Conservation (phyloP, 192 early-diverging fungal species). For the Coemansia sp. region DNA sequence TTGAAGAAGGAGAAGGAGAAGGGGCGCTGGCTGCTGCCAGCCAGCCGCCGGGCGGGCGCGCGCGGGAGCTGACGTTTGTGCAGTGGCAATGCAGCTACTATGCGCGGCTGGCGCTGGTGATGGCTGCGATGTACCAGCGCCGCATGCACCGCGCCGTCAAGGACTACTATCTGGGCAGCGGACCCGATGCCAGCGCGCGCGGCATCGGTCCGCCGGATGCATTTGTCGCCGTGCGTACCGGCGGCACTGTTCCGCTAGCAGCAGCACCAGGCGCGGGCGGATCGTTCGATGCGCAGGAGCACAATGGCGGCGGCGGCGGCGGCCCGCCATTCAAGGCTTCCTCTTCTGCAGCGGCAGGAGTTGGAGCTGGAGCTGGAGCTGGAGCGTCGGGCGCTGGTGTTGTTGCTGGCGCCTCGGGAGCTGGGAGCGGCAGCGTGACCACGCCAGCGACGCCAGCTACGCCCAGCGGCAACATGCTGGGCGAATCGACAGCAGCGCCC, state of each 20-base stretch:
- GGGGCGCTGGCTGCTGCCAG: background rate
- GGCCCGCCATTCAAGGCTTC: background rate
- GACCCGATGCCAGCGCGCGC: conserved; percentile 11
- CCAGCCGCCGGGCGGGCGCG: background rate
- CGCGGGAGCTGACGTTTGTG: conserved; percentile 8
- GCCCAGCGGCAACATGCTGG: background rate
- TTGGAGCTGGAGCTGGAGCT: background rate
- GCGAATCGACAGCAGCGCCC: no score
- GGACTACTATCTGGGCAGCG: conserved; percentile 19
- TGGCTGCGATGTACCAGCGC: conserved; percentile 40
- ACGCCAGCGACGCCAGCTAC: background rate
- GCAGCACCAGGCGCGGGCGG: background rate
- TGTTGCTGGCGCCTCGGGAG: background rate
- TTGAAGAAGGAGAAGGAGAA: background rate
- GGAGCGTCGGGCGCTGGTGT: background rate
- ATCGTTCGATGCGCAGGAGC: background rate
- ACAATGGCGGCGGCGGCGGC: background rate
- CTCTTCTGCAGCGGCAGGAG: background rate
- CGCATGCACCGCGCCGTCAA: conserved; percentile 27
- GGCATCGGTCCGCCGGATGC: conserved; percentile 21
- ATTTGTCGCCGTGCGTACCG: conserved; percentile 9
- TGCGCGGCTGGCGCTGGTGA: conserved; percentile 26
- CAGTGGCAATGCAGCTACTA: conserved; percentile 39
- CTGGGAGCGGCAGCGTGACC: background rate
- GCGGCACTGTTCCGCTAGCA: background rate